phyloP scores from a whole-genome alignment of 805 yeast genomes.

The Pichia cephalocereana region DNA sequence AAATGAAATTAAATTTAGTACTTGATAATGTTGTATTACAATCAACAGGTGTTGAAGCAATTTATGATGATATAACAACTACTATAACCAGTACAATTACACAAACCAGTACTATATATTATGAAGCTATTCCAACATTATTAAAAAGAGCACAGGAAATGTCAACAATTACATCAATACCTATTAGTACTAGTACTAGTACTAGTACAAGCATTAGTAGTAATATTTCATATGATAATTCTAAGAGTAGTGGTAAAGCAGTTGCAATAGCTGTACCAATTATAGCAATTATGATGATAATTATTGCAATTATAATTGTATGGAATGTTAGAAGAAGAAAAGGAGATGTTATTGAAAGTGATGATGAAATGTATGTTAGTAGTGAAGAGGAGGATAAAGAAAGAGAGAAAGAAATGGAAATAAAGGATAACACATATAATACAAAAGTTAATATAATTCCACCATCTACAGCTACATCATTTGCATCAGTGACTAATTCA shows the following conservation, averaged over 20 bases:
- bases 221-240: too few relatives aligned
- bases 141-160: constrained; percentile 13
- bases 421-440: too few relatives aligned
- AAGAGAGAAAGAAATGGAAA: background rate
- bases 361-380: too few relatives aligned
- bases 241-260: background rate
- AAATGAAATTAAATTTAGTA: background rate
- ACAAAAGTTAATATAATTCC: background rate
- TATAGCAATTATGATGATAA: background rate
- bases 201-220: too few relatives aligned
- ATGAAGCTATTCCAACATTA: constrained; percentile 7
- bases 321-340: background rate
- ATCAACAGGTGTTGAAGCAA: background rate
- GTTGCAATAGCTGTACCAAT: background rate
- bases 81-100: constrained; percentile 3
- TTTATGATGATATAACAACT: background rate
- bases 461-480: background rate
- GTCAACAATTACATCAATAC: background rate
- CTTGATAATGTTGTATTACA: background rate
- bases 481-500: background rate
- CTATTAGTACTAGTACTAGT: too few relatives aligned
- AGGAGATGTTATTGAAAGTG: too few relatives aligned
- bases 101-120: background rate
- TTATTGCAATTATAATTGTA: background rate
- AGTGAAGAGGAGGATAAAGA: too few relatives aligned